Percentiles rank a stretch among this genome's conserved stretches.
Conservation (phyloP, 1,284 basidiomycete genomes). For the Cryptococcus sp. region DNA sequence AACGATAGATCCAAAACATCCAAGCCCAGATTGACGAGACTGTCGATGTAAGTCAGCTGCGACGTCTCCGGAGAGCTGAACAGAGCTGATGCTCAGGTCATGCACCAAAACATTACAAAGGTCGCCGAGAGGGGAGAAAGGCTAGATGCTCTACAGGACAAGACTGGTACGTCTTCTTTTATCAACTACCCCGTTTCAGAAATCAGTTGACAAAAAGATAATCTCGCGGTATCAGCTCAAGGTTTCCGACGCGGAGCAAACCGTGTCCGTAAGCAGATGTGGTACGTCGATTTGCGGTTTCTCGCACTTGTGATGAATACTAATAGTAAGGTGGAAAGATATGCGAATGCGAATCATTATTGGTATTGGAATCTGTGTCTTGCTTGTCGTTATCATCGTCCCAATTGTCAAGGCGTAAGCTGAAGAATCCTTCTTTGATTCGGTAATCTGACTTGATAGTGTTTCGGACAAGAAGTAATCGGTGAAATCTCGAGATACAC, state of each 20-base stretch:
- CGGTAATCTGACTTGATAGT: no score
- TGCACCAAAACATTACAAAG: constrained; percentile 96
- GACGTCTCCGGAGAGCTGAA: neutral
- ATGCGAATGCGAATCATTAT: constrained; percentile 72
- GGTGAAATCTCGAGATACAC: no score
- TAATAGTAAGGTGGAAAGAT: constrained; percentile 77
- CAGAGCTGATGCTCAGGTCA: constrained; percentile 40
- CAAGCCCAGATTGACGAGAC: constrained; percentile 93
- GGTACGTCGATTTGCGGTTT: constrained; percentile 34
- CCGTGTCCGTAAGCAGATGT: constrained; percentile 91
- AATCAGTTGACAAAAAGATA: constrained; percentile 59
- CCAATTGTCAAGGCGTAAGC: constrained; percentile 73
- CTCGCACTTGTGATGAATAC: neutral
- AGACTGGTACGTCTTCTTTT: constrained; percentile 72
- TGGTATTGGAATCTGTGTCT: constrained; percentile 75
- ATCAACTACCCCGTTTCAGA: neutral
- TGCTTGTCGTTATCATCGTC: constrained; percentile 89
- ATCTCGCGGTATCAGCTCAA: constrained; percentile 96
- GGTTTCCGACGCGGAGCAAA: constrained; percentile 97
- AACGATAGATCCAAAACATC: constrained; percentile 72
- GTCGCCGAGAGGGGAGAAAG: constrained; percentile 90
- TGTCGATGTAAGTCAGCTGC: constrained; percentile 54
- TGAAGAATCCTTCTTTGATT: no score
- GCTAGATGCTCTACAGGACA: constrained; percentile 91
- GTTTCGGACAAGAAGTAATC: no score